Base-by-base conservation (phyloP, 768 basidiomycete genomes). In the Termitomyces sp. region DNA sequence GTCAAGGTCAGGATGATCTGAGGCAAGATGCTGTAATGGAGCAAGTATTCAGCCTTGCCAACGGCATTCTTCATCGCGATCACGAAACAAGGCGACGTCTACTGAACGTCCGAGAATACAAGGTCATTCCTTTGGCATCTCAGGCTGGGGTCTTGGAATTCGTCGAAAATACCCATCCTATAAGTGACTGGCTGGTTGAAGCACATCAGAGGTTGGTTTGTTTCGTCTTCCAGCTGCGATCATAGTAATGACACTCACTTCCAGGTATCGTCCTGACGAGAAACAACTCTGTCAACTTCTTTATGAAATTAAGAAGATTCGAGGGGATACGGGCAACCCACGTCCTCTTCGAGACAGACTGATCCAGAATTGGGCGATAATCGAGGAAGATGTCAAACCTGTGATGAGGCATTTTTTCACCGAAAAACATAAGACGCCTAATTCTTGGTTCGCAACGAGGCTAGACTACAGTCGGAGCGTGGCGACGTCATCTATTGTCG, bases 1-100 rank as follows among this genome's bases (percentile, higher is more conserved):
- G 93, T 4, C 85, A 90, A 73, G 89, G 89, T 9, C 78, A 84
- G 10, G 97, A 99, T 64, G 97, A 99, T 65, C 69, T 97, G 47
- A 86, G 97, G 42, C 97, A 99, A 71, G 97, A 99, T 67, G 95
- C 95, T 0, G 94, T 98, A 53, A 98, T 99, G 95, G 93, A 98
- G 66, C 97, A 99, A 71, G 93, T 97, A 2, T 99, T 99, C 66
- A 84, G 84, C 20, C 78, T 98, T 20, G 88, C 94, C 56, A 98
- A 98, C 62, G 72, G 80, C 9, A 80, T 98, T 2, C 79, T 99
- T 16, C 66, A 66, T 2, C 77, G 77, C 18, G 94, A 99, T 69
- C 78, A 85, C 33, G 85, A 90, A 64, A 94, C 94, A 0, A 78
- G 80, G 52, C 79, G 81, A 53, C 85, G 97, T 10, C 73, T 83